Percentiles rank a stretch among this genome's conserved stretches.
These are phyloP conservation scores for Diddensiella transvaalensis DNA, from an alignment of 805 yeast genomes.

Conservation along the genomic window DNA sequence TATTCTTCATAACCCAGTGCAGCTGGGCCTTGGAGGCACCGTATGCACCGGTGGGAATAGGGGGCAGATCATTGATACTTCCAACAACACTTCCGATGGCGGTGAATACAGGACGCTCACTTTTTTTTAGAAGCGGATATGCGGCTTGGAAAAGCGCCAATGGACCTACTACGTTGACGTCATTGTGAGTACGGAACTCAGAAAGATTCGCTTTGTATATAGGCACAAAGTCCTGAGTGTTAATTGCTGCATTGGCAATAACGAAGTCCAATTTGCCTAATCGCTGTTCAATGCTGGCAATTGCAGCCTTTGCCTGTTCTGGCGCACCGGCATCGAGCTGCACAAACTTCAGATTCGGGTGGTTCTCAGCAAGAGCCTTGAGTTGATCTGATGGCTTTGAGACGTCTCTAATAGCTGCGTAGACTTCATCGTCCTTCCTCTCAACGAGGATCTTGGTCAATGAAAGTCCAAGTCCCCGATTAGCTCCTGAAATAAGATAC, in stretches of 20 bases:
- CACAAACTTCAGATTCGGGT: constrained; percentile 26
- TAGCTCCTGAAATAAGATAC: constrained; percentile 35
- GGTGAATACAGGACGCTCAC: constrained; percentile 26
- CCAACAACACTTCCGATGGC: constrained; percentile 32
- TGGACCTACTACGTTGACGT: constrained; percentile 29
- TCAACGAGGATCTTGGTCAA: constrained; percentile 30
- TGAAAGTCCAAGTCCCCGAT: constrained; percentile 37
- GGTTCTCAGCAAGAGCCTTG: not conserved
- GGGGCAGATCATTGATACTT: constrained; percentile 23
- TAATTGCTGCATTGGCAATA: constrained; percentile 30
- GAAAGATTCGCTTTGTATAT: not conserved
- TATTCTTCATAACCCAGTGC: constrained; percentile 31
- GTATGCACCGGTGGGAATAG: constrained; percentile 30
- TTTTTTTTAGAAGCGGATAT: constrained; percentile 25
- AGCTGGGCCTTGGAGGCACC: constrained; percentile 40
- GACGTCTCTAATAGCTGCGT: constrained; percentile 24
- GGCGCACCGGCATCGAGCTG: constrained; percentile 24
- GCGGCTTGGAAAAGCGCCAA: constrained; percentile 23
- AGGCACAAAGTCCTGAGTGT: not conserved
- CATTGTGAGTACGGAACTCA: constrained; percentile 18
- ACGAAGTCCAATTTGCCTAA: constrained; percentile 29
- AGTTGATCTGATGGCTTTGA: constrained; percentile 11
- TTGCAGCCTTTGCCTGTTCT: constrained; percentile 21
- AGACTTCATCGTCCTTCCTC: constrained; percentile 23
- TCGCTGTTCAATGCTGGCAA: constrained; percentile 13